Evolutionary conservation across 2,329 filamentous ascomycete genomes (phyloP).

Genomic region (Tolypocladium endophyticum): DNA sequence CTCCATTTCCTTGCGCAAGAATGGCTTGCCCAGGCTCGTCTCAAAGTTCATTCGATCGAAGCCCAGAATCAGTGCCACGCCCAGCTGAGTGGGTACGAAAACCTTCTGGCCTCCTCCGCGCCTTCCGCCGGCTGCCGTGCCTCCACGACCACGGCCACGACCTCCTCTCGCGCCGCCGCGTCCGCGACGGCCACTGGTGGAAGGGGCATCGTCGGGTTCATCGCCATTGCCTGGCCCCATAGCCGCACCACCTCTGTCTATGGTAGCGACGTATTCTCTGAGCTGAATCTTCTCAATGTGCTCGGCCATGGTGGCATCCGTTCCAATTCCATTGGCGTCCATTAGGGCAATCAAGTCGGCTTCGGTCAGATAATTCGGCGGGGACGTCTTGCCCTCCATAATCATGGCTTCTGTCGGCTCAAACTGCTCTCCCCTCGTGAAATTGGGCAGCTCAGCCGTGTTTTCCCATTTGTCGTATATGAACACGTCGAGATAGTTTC

Average conservation of each 20-base stretch:
- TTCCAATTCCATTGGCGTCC: slow-evolving; percentile 97
- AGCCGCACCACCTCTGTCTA: slow-evolving; percentile 29
- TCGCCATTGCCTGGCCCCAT: slow-evolving; percentile 29
- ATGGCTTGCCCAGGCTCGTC: slow-evolving; percentile 88
- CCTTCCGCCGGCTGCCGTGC: slow-evolving; percentile 29
- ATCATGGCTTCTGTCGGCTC: slow-evolving; percentile 83
- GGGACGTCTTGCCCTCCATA: slow-evolving; percentile 77
- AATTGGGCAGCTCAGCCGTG: slow-evolving; percentile 70
- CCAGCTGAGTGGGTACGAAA: slow-evolving; percentile 86
- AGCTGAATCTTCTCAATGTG: slow-evolving; percentile 95
- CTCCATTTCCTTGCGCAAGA: slow-evolving; percentile 96
- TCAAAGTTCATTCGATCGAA: slow-evolving; percentile 93
- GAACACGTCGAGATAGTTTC: slow-evolving; percentile 93
- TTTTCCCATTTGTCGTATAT: slow-evolving; percentile 95
- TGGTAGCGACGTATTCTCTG: slow-evolving; percentile 70
- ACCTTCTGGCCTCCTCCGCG: slow-evolving; percentile 53
- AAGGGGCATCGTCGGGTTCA: slow-evolving; percentile 23
- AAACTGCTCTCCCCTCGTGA: slow-evolving; percentile 70
- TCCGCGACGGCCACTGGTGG: slow-evolving; percentile 35
- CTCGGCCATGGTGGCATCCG: slow-evolving; percentile 97
- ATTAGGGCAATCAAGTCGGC: slow-evolving; percentile 92
- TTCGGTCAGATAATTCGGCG: slow-evolving; percentile 83
- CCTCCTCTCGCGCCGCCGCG: slow-evolving; percentile 33
- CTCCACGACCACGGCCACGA: slow-evolving; percentile 25
- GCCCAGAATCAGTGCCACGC: slow-evolving; percentile 83